Percentiles rank a stretch among this genome's conserved stretches.
Evolutionary conservation across 2,329 filamentous ascomycete species (phyloP).

Genomic region (Penicillium oxalicum): DNA sequence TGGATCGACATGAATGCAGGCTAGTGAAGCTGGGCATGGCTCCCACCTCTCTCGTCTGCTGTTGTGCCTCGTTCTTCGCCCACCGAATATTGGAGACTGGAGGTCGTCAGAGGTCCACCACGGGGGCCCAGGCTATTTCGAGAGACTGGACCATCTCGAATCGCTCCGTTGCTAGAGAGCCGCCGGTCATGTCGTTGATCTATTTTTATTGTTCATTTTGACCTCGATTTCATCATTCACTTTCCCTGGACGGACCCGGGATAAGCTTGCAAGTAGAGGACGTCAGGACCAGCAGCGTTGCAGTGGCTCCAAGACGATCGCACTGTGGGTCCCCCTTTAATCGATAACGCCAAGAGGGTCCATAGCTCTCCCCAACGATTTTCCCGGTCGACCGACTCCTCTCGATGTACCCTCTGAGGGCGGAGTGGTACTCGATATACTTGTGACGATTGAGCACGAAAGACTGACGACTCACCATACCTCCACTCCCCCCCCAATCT

Average conservation of each 20-base stretch:
- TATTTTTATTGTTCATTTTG: too few relatives aligned
- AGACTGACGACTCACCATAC: too few relatives aligned
- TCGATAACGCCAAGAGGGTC: conserved; percentile 20
- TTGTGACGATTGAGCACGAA: background rate
- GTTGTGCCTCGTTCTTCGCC: too few relatives aligned
- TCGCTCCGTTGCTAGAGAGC: too few relatives aligned
- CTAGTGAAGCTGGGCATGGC: too few relatives aligned
- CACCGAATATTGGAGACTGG: too few relatives aligned
- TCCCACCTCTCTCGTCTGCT: too few relatives aligned
- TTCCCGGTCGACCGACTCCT: conserved; percentile 6
- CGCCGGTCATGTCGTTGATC: too few relatives aligned
- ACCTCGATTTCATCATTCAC: too few relatives aligned
- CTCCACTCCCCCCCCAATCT: background rate
- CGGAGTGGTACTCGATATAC: conserved; percentile 3
- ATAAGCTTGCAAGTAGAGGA: conserved; percentile 7
- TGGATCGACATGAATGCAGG: background rate
- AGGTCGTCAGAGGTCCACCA: too few relatives aligned
- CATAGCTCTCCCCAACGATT: conserved; percentile 26
- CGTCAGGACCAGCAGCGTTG: conserved; percentile 11
- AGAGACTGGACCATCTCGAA: too few relatives aligned
- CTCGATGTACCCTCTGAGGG: conserved; percentile 8
- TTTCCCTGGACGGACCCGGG: background rate
- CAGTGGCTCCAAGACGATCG: background rate
- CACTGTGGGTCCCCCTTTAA: conserved; percentile 10
- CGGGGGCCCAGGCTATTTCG: too few relatives aligned